A percentile compares a stretch with the other conserved stretches of the same genome.
phyloP scores from a whole-genome alignment of 2,329 filamentous ascomycete genomes.

The Sordariomycetes sp. region DNA sequence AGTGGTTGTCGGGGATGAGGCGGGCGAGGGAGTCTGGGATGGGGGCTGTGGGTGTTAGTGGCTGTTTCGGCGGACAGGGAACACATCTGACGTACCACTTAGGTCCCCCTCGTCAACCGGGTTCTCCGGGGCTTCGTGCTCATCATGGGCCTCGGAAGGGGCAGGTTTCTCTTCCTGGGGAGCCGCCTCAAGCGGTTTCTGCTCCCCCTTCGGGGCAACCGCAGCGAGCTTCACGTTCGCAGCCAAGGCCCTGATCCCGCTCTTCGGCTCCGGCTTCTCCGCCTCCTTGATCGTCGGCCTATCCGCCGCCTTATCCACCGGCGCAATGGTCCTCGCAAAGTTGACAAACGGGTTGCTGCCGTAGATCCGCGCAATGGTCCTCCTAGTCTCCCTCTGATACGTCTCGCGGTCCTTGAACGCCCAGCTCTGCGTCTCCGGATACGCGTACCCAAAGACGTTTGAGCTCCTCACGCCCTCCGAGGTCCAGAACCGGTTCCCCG shows the following conservation, averaged over 20 bases:
- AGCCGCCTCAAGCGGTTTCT: neutral
- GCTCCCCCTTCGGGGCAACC: neutral
- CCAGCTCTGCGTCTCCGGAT: constrained; percentile 44
- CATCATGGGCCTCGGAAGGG: neutral
- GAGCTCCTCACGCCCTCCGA: constrained; percentile 50
- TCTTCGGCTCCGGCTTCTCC: neutral
- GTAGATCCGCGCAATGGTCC: constrained; percentile 23
- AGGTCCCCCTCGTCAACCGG: constrained; percentile 1
- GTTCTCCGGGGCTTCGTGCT: constrained; percentile 5
- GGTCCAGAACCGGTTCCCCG: constrained; percentile 55
- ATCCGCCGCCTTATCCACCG: constrained; percentile 1
- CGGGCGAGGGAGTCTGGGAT: constrained; percentile 1
- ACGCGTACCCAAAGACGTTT: constrained; percentile 61
- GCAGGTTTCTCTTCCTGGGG: neutral
- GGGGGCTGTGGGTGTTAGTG: neutral
- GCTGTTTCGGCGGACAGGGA: too few relatives aligned
- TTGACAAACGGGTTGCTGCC: constrained; percentile 37
- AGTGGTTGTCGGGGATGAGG: constrained; percentile 14
- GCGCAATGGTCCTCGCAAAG: constrained; percentile 2
- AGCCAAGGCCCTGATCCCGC: neutral
- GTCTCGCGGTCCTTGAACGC: constrained; percentile 7
- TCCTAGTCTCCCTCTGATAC: constrained; percentile 11
- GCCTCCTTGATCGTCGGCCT: neutral
- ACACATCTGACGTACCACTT: neutral
- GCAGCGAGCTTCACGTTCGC: neutral